Evolutionary conservation across 1,284 basidiomycete species (phyloP), one percentile per base, ranked within the genome.

Genomic region (Puccinia horiana): DNA sequence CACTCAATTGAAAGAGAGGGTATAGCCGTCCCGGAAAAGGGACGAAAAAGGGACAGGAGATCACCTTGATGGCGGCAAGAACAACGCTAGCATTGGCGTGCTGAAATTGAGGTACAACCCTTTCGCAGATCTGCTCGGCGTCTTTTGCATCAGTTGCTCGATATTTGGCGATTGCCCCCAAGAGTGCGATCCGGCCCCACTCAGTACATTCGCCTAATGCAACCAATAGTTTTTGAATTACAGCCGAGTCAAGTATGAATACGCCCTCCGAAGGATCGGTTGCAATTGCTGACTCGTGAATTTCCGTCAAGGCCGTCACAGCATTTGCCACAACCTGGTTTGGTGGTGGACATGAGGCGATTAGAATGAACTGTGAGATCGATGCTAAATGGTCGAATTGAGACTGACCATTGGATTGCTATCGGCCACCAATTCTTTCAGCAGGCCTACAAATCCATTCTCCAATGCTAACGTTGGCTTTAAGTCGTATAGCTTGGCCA

Each of bases 61-160:
- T 35, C n/a, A 94, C 92, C 88, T 99, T 99, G 90, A 97, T 94
- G 6, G 95, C 93, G 9, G 95, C 95, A 65, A 97, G 89, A 14
- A 96, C 94, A 32, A 97, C 94, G 2, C 95, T 94, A 23, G 94
- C 95, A 86, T 96, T 97, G 16, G 94, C 93, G 86, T 96, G 94
- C 85, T 95, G 93, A 26, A 99, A 89, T 84, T 97, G 92, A 61
- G 95, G 91, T 26, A 95, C 91, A 83, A 99, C 93, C 49, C 95
- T 92, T 87, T 99, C 97, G 8, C 94, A 95, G 87, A 99, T 92
- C 54, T 94, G 89, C 88, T 98, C 94, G 18, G 97, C 96, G 86
- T 99, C 97, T 56, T 91, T 89, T 83, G 94, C 91, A 82, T 91
- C 90, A 85, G 95, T 92, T 4, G 97, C 97, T 8, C 47, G 44